These are phyloP conservation scores for Scytalidium sp. DNA, from an alignment of 2,329 filamentous ascomycete genomes.

Conservation along the genomic window DNA sequence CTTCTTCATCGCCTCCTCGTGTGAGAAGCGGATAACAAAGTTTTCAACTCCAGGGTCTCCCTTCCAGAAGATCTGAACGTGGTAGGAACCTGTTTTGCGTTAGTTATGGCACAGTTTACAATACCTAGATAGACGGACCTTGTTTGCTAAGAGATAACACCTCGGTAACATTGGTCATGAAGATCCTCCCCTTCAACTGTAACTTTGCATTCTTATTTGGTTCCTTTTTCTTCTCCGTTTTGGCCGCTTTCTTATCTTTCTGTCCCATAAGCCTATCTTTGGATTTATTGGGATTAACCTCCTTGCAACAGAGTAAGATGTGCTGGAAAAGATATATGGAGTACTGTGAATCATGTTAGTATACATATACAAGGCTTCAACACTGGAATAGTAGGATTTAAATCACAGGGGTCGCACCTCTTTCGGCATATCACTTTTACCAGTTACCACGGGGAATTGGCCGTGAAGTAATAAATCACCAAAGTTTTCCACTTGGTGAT, in stretches of 20 bases:
- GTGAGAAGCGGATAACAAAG: slow-evolving; percentile 89
- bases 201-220: slow-evolving; percentile 69
- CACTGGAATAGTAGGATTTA: not conserved
- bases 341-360: slow-evolving; percentile 57
- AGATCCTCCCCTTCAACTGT: slow-evolving; percentile 94
- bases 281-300: slow-evolving; percentile 78
- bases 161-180: slow-evolving; percentile 98
- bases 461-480: slow-evolving; percentile 86
- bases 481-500: slow-evolving; percentile 85
- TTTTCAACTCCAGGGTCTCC: slow-evolving; percentile 94
- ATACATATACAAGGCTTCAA: slow-evolving; percentile 1
- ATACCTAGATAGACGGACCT: slow-evolving; percentile 51
- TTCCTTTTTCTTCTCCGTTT: slow-evolving; percentile 66
- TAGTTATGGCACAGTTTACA: slow-evolving; percentile 17
- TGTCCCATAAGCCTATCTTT: slow-evolving; percentile 67
- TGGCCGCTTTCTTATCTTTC: slow-evolving; percentile 74
- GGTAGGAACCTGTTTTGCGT: slow-evolving; percentile 71
- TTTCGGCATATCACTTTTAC: slow-evolving; percentile 85
- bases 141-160: slow-evolving; percentile 84
- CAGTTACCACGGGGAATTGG: slow-evolving; percentile 87
- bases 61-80: slow-evolving; percentile 98
- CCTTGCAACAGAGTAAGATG: slow-evolving; percentile 96
- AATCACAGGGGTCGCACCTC: slow-evolving; percentile 51
- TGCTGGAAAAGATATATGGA: slow-evolving; percentile 96
- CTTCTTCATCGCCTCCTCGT: slow-evolving; percentile 90